Base-by-base conservation (phyloP, 108 stramenopile species). In the Pelagomonas calceolata region DNA sequence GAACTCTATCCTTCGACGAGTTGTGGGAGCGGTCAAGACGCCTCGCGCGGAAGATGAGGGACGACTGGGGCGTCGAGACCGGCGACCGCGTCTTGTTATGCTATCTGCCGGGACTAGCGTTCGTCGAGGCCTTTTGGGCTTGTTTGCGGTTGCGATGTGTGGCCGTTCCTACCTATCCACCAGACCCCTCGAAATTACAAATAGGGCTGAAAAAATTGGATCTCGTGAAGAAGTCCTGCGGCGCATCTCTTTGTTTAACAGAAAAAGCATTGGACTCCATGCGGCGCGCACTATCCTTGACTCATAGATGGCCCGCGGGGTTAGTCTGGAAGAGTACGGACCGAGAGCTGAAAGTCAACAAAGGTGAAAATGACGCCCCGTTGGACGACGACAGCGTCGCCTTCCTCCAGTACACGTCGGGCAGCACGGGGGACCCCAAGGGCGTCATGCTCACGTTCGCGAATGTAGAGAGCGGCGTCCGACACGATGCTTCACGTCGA, bases 111-210 rank as follows among this genome's bases (percentile, higher is more conserved):
- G 81, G 83, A 32, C 77, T 85, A 35, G 80, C 84, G 29, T 87
- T 87, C 68, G 84, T 84, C 30, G 79, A 78, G 26, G 77, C 81
- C 16, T 85, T 85, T 45, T 35, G 85, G 32, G 86, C 82, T 0
- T 87, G 86, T 76, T 76, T 87, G 43, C 90, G 92, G 64, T 86
- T 88, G 14, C 89, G 91, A 32, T 67, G 93, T 34, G 85, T 94
- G 30, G 93, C 93, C 0, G 95, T 96, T 3, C 95, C 95, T 18
- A 36, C 35, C 31, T 32, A 35, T 17, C 31, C 34, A 4, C 34
- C 46, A 3, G 46, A 31, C 30, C 45, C 43, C 34, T 4, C 4
- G 31, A 51, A 51, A 14, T 36, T 32, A 34, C 0, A 7, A 5
- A 67, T 44, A 12, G 63, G 69, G 30, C 36, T 81, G 60, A 66